Percentiles rank a stretch among this genome's conserved stretches.
These are phyloP conservation scores for Trichophyton equinum DNA, from an alignment of 2,329 filamentous ascomycete genomes.

Conservation along the genomic window DNA sequence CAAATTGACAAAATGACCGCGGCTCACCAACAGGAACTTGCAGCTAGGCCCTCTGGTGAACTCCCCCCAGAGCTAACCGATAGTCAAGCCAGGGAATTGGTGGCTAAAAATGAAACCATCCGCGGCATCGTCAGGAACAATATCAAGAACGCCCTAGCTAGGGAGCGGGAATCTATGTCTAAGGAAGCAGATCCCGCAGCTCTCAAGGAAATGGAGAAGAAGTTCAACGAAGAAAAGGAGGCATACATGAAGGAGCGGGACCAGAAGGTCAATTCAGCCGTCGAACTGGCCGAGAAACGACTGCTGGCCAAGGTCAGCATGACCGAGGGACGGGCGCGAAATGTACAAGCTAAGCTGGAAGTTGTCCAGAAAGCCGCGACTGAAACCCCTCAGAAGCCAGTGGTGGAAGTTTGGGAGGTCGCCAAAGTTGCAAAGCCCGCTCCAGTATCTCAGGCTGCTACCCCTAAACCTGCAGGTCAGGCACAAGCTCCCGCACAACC, in stretches of 20 bases:
- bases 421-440: constrained; percentile 47
- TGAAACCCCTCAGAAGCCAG: constrained; percentile 74
- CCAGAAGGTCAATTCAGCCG: constrained; percentile 46
- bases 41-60: constrained; percentile 21
- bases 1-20: constrained; percentile 38
- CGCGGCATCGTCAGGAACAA: constrained; percentile 45
- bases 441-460: constrained; percentile 9
- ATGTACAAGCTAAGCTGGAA: constrained; percentile 57
- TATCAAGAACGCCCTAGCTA: constrained; percentile 38
- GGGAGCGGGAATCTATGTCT: constrained; percentile 22
- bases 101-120: constrained; percentile 39
- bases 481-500: constrained; percentile 8
- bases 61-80: constrained; percentile 35
- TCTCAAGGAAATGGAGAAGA: constrained; percentile 28
- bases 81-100: constrained; percentile 38
- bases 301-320: constrained; percentile 64
- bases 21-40: constrained; percentile 35
- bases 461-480: constrained; percentile 10
- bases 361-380: constrained; percentile 68
- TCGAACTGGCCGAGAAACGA: constrained; percentile 63
- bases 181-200: constrained; percentile 23
- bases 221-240: constrained; percentile 30
- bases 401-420: constrained; percentile 74
- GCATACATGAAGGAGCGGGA: constrained; percentile 38
- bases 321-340: constrained; percentile 55